Conservation (phyloP, 2,329 filamentous ascomycete species). For the Exophiala aquamarina region DNA sequence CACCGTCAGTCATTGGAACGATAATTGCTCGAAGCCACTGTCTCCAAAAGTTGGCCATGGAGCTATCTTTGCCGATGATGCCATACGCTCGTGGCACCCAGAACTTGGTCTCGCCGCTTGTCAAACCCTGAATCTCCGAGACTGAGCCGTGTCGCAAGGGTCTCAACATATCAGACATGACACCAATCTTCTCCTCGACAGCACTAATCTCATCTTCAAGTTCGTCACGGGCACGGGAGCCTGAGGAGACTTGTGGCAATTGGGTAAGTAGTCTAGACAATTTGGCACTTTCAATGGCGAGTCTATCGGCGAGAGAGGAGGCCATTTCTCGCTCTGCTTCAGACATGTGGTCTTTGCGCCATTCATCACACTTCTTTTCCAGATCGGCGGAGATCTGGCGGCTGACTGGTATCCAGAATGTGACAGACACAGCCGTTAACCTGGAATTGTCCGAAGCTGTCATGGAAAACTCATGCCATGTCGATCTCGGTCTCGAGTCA, state of each 20-base stretch:
- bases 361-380: constrained; percentile 74
- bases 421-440: constrained; percentile 86
- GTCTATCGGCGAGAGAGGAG: constrained; percentile 81
- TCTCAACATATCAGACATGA: constrained; percentile 94
- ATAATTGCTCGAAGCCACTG: constrained; percentile 93
- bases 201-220: constrained; percentile 93
- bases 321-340: constrained; percentile 93
- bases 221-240: constrained; percentile 74
- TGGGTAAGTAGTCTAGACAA: constrained; percentile 83
- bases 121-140: constrained; percentile 94
- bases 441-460: constrained; percentile 89
- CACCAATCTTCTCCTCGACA: constrained; percentile 92
- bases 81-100: constrained; percentile 96
- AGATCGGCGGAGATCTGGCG: constrained; percentile 76
- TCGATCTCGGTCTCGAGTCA: constrained; percentile 89
- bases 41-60: constrained; percentile 92
- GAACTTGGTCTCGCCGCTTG: constrained; percentile 89
- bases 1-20: constrained; percentile 93
- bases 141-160: constrained; percentile 92
- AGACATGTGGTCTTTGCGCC: constrained; percentile 94
- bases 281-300: constrained; percentile 85
- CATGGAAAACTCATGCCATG: constrained; percentile 99
- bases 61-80: constrained; percentile 79
- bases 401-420: constrained; percentile 87
- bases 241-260: constrained; percentile 76